Evolutionary conservation across 495 filamentous ascomycete genomes (phyloP), one percentile per base, ranked within the genome.

Genomic region (Lindgomyces ingoldianus): DNA sequence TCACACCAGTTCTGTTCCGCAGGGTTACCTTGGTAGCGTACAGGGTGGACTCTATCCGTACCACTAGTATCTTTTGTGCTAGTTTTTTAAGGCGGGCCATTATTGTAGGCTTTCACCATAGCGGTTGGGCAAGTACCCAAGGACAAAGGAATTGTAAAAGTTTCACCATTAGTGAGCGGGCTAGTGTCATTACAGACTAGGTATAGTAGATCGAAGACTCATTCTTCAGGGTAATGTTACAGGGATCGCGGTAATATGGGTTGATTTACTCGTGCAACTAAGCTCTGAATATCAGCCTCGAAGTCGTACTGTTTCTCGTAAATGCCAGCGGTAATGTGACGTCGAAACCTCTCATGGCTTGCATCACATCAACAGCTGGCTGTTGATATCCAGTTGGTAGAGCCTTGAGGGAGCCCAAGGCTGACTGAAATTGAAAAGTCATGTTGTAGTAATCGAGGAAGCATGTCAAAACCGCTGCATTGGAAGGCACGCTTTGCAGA

Each of bases 401-500:
- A 29, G 78, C 75, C 70, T 82, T 84, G 9, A 86, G 74, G 68
- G 82, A 82, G 19, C 77, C 76, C n/a, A 84, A 48, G 0, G 83
- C 85, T 25, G 75, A 81, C 60, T 87, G 84, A 50, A 85, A 85
- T 68, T 86, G 78, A 1, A 87, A 65, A 2, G 79, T 81, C 46
- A 83, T 79, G 58, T 80, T 81, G 53, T 79, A 82, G 67, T 87
- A 84, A 19, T 73, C 67, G 18, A 86, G 33, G 63, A 87, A 85
- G 8, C 75, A 69, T 12, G 74, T 70, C 3, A 80, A 83, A 18
- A 81, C 78, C 24, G 77, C 79, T 2, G 76, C 42, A 61, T 83
- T 79, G 67, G 87, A 85, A 0, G 84, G 84, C 46, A 85, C 81
- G 21, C 76, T 82, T 29, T 71, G 74, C 16, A 87, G 74, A 64